phyloP scores from a whole-genome alignment of 1,139 yeast genomes.

The Pichia sp. region DNA sequence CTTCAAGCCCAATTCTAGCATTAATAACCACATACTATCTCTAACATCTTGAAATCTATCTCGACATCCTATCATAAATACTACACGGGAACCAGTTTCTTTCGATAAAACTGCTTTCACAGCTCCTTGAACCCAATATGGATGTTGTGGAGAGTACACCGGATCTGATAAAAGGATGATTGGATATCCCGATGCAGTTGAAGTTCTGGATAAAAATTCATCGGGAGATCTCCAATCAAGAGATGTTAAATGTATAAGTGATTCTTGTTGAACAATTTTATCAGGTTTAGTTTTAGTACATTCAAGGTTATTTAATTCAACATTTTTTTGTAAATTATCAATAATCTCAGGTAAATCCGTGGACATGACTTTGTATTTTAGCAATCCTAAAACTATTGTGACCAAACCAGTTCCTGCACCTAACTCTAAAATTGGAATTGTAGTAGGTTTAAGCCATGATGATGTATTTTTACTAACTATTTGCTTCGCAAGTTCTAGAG shows the following conservation, averaged over 20 bases:
- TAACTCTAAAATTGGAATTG: slow-evolving; percentile 56
- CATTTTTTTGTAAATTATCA: slow-evolving; percentile 57
- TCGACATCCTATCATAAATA: slow-evolving; percentile 73
- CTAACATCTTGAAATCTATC: slow-evolving; percentile 62
- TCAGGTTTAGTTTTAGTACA: not conserved
- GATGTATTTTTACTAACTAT: slow-evolving; percentile 28
- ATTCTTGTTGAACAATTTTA: not conserved
- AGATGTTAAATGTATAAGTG: slow-evolving; percentile 9
- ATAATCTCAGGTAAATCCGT: slow-evolving; percentile 80
- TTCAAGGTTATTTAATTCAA: slow-evolving; percentile 41
- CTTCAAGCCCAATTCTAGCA: slow-evolving; percentile 33
- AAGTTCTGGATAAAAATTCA: slow-evolving; percentile 30
- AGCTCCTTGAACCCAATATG: slow-evolving; percentile 61
- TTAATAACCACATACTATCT: slow-evolving; percentile 47
- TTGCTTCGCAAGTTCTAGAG: slow-evolving; percentile 60
- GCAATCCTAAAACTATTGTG: slow-evolving; percentile 57
- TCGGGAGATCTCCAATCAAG: slow-evolving; percentile 73
- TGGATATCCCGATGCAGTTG: slow-evolving; percentile 32
- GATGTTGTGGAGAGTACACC: slow-evolving; percentile 77
- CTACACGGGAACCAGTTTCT: slow-evolving; percentile 33
- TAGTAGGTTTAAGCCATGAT: slow-evolving; percentile 21
- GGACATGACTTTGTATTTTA: slow-evolving; percentile 46
- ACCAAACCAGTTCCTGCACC: slow-evolving; percentile 94
- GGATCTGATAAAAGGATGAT: slow-evolving; percentile 81
- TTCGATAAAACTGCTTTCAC: slow-evolving; percentile 40